Evolutionary conservation across 2,329 filamentous ascomycete genomes (phyloP).

Genomic region (Colletotrichum orbiculare): DNA sequence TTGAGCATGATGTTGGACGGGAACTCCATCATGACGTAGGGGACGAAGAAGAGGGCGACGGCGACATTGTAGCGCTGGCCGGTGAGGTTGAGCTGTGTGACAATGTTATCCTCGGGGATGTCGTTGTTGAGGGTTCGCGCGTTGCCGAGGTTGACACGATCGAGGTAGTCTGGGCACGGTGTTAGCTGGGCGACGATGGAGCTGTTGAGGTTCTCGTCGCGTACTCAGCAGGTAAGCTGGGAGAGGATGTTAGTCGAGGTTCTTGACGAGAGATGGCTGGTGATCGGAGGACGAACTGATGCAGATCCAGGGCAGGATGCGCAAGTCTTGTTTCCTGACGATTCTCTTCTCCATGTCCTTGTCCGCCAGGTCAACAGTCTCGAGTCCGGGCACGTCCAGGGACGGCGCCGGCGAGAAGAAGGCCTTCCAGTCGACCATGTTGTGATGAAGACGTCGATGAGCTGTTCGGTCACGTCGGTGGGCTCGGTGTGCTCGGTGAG

Average conservation of each 20-base stretch:
- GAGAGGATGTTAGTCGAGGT: no score
- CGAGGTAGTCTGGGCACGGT: slow-evolving; percentile 40
- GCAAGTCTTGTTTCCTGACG: slow-evolving; percentile 46
- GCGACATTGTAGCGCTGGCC: slow-evolving; percentile 46
- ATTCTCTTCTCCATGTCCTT: slow-evolving; percentile 48
- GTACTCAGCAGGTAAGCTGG: slow-evolving; percentile 44
- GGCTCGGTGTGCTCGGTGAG: slow-evolving; percentile 5
- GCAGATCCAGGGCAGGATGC: slow-evolving; percentile 48
- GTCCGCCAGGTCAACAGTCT: slow-evolving; percentile 48
- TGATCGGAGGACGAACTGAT: slow-evolving; percentile 15
- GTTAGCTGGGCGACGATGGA: background rate
- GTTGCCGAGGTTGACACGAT: slow-evolving; percentile 48
- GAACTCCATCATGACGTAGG: slow-evolving; percentile 46
- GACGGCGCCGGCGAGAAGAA: slow-evolving; percentile 41
- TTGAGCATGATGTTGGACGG: slow-evolving; percentile 49
- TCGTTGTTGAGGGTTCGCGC: slow-evolving; percentile 48
- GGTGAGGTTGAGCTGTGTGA: slow-evolving; percentile 44
- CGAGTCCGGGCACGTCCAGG: slow-evolving; percentile 46
- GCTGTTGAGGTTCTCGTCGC: background rate
- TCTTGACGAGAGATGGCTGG: slow-evolving; percentile 10
- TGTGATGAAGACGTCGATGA: background rate
- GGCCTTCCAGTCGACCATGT: slow-evolving; percentile 37
- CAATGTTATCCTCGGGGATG: slow-evolving; percentile 47
- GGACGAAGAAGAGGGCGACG: slow-evolving; percentile 46
- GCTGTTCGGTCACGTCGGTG: background rate